These are phyloP conservation scores for Cyclotella atomus DNA, from an alignment of 108 stramenopile genomes.

Conservation along the genomic window DNA sequence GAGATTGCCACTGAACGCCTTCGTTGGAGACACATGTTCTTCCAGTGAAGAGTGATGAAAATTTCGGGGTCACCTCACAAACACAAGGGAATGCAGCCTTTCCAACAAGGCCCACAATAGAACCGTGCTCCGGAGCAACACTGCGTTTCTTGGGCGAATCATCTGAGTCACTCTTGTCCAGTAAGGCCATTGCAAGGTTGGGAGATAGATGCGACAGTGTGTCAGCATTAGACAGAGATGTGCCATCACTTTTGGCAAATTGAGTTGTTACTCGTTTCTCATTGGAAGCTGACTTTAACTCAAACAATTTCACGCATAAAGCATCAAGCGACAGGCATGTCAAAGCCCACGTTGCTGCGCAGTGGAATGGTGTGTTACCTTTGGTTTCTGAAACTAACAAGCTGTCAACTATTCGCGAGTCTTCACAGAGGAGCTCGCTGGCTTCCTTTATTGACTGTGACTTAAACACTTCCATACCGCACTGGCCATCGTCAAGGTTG, in stretches of 20 bases:
- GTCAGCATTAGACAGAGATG: neutral
- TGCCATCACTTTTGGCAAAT: conserved; percentile 1
- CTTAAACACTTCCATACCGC: conserved; percentile 38
- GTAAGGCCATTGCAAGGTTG: conserved; percentile 43
- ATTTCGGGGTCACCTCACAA: conserved; percentile 70
- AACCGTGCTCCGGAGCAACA: conserved; percentile 47
- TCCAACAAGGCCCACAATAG: conserved; percentile 66
- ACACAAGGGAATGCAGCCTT: conserved; percentile 83
- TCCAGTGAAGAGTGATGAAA: conserved; percentile 61
- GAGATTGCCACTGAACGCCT: conserved; percentile 86
- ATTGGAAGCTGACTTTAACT: conserved; percentile 17
- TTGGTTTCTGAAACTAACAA: conserved; percentile 29
- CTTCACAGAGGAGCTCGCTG: conserved; percentile 39
- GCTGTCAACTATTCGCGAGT: conserved; percentile 30
- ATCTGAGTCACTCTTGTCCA: conserved; percentile 29
- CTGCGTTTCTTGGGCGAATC: conserved; percentile 8
- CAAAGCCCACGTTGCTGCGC: conserved; percentile 47
- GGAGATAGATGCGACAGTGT: conserved; percentile 45
- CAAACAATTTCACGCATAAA: conserved; percentile 34
- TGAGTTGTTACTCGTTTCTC: conserved; percentile 11
- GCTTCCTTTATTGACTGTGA: conserved; percentile 22
- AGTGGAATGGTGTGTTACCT: conserved; percentile 41
- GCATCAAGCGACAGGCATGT: conserved; percentile 47
- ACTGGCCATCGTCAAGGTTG: conserved; percentile 49
- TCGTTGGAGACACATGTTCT: conserved; percentile 75